phyloP scores from a whole-genome alignment of 78 protist genomes.

The Thecamonas trahens region DNA sequence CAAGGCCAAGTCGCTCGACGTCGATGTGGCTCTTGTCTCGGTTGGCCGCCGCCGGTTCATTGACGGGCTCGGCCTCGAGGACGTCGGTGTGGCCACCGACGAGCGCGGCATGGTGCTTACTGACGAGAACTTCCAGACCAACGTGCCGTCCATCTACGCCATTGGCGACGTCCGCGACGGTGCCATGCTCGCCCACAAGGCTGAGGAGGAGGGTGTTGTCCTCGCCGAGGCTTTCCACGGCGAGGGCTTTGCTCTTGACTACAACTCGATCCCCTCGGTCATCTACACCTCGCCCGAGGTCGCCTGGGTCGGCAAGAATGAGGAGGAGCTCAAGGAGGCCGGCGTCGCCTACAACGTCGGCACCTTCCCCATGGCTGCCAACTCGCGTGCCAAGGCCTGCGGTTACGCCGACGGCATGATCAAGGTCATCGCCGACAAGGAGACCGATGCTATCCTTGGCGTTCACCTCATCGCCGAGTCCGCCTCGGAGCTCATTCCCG shows the following conservation, averaged over 20 bases:
- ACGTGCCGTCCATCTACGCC: conserved; percentile 78
- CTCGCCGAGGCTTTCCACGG: conserved; percentile 67
- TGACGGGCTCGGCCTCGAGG: conserved; percentile 78
- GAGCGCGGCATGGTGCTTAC: conserved; percentile 73
- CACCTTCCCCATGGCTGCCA: conserved; percentile 93
- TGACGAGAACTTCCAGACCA: conserved; percentile 56
- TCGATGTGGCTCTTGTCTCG: conserved; percentile 85
- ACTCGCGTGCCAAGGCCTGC: conserved; percentile 91
- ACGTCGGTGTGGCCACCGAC: conserved; percentile 10
- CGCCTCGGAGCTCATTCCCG: conserved; percentile 91
- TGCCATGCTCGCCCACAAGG: conserved; percentile 99
- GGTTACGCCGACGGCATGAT: conserved; percentile 89
- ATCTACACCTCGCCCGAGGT: conserved; percentile 99
- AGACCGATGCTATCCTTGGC: conserved; percentile 87
- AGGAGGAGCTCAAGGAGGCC: conserved; percentile 85
- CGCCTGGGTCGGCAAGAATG: conserved; percentile 96
- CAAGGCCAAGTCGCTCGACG: conserved; percentile 16
- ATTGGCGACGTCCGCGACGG: conserved; percentile 98
- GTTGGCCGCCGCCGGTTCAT: conserved; percentile 94
- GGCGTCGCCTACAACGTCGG: conserved; percentile 78
- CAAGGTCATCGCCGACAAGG: conserved; percentile 74
- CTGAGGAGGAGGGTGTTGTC: conserved; percentile 91
- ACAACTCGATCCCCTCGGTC: conserved; percentile 95
- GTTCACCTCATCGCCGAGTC: conserved; percentile 79
- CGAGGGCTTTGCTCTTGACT: conserved; percentile 91